Percentiles rank a stretch among this genome's conserved stretches.
Evolutionary conservation across 2,329 filamentous ascomycete genomes (phyloP).

Genomic region (Stromatinia cepivora): DNA sequence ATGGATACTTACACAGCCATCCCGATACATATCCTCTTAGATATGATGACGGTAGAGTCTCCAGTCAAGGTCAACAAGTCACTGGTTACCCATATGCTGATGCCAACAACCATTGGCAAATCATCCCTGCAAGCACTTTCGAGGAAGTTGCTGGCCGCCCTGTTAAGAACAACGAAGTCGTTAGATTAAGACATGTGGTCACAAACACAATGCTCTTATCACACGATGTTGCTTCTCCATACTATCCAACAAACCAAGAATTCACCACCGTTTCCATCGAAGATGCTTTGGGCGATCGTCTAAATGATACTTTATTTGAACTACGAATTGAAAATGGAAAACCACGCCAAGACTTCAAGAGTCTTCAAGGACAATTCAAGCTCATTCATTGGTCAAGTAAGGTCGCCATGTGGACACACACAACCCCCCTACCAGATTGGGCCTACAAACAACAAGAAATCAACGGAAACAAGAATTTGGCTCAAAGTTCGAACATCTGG

Average conservation of each 20-base stretch:
- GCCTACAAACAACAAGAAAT: slow-evolving; percentile 97
- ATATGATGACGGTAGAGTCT: slow-evolving; percentile 96
- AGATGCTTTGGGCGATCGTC: slow-evolving; percentile 70
- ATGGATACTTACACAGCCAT: slow-evolving; percentile 94
- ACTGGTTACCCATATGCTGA: slow-evolving; percentile 98
- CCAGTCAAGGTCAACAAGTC: slow-evolving; percentile 95
- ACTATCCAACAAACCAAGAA: slow-evolving; percentile 96
- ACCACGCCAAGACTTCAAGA: slow-evolving; percentile 79
- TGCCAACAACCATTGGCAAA: slow-evolving; percentile 98
- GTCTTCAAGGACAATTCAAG: slow-evolving; percentile 90
- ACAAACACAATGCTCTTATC: slow-evolving; percentile 87
- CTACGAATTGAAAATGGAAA: slow-evolving; percentile 88
- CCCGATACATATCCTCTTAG: slow-evolving; percentile 84
- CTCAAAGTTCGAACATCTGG: slow-evolving; percentile 91
- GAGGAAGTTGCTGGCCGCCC: slow-evolving; percentile 61
- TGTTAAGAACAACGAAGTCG: slow-evolving; percentile 80
- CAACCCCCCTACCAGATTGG: slow-evolving; percentile 94
- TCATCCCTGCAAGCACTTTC: slow-evolving; percentile 69
- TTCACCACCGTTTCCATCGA: slow-evolving; percentile 81
- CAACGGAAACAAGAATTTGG: slow-evolving; percentile 96
- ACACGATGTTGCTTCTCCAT: slow-evolving; percentile 96
- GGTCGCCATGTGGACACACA: slow-evolving; percentile 99
- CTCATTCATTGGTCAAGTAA: slow-evolving; percentile 91
- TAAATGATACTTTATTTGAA: slow-evolving; percentile 91
- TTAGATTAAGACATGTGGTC: slow-evolving; percentile 81